Base-by-base conservation (phyloP, 2,329 filamentous ascomycete species). In the Verticillium nonalfalfae region DNA sequence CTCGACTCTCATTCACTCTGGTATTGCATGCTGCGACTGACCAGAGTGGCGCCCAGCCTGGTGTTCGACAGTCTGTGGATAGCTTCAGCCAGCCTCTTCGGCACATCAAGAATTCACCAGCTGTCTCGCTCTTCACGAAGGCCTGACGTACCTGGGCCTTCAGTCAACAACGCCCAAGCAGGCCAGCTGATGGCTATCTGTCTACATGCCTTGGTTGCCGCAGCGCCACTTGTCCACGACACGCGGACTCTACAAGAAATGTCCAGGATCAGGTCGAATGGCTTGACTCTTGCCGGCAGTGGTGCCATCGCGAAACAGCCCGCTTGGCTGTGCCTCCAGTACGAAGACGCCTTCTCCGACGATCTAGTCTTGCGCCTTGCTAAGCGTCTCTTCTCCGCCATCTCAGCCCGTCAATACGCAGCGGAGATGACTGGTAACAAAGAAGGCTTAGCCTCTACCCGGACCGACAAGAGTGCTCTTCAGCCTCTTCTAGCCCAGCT, bases 51-150 rank as follows among this genome's bases (percentile, higher is more conserved):
- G 15, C 83, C 85, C 4, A 83, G 76, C 56, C 70, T 88, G 21
- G 84, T 89, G 2, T 82, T 88, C 59, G 83, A 88, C 68, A 86
- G 84, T 66, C 75, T 90, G 5, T 90, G 87, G 87, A 76, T 84
- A 65, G 84, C 84, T 6, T 78, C 85, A 1, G 81, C 79, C 7
- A 78, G 78, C 56, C 74, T 89, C 4, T 89, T 88, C 66, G 74
- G 78, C n/a, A 79, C 83, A 1, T 83, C 85, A 1, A 75, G 76
- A 60, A 66, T 74, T 6, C 66, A 83, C 1, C 77, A 78, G 61
- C 71, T 74, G 10, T 69, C 75, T 55, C 73, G 73, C 9, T 76
- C 77, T 18, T 72, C 77, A 0, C 74, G 72, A 2, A 74, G 72
- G 2, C 69, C 70, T 21, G 72, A 72, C 4, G 74, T 67, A 21